Evolutionary conservation across 2,329 filamentous ascomycete species (phyloP).

Genomic region (Aspergillus spinulosporus): DNA sequence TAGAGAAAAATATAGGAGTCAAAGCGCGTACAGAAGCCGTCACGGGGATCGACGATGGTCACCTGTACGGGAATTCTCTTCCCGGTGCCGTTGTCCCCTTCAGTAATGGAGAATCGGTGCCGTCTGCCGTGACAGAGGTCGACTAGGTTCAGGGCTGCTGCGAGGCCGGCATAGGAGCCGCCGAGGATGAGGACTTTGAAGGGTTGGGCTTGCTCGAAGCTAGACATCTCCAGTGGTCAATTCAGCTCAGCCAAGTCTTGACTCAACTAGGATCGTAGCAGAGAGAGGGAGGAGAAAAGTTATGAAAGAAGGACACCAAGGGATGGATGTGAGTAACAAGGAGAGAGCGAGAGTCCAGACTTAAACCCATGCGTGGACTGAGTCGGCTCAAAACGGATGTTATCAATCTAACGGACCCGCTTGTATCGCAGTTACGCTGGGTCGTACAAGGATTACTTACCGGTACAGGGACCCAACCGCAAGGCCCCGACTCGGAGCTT

Average conservation of each 20-base stretch:
- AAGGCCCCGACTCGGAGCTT: neutral
- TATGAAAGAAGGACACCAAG: neutral
- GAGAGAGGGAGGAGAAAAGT: neutral
- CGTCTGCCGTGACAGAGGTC: conserved; percentile 59
- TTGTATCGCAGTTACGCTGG: neutral
- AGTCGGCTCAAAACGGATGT: conserved; percentile 11
- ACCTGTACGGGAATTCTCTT: conserved; percentile 61
- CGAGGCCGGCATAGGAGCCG: conserved; percentile 69
- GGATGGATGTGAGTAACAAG: neutral
- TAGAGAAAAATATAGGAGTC: neutral
- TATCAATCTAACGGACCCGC: conserved; percentile 14
- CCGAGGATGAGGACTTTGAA: conserved; percentile 60
- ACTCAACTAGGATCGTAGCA: neutral
- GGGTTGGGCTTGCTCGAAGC: conserved; percentile 18
- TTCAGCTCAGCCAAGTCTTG: neutral
- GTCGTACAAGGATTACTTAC: neutral
- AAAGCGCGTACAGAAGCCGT: conserved; percentile 68
- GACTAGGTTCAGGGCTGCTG: conserved; percentile 65
- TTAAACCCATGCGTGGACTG: conserved; percentile 6
- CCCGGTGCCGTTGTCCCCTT: neutral
- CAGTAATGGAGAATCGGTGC: conserved; percentile 9
- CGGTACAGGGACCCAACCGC: neutral
- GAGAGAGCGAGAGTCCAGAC: neutral
- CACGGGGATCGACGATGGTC: conserved; percentile 74
- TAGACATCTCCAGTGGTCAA: conserved; percentile 17